A percentile compares a stretch with the other conserved stretches of the same genome.
Conservation (phyloP, 768 basidiomycete genomes). For the Naganishia vishniacii region DNA sequence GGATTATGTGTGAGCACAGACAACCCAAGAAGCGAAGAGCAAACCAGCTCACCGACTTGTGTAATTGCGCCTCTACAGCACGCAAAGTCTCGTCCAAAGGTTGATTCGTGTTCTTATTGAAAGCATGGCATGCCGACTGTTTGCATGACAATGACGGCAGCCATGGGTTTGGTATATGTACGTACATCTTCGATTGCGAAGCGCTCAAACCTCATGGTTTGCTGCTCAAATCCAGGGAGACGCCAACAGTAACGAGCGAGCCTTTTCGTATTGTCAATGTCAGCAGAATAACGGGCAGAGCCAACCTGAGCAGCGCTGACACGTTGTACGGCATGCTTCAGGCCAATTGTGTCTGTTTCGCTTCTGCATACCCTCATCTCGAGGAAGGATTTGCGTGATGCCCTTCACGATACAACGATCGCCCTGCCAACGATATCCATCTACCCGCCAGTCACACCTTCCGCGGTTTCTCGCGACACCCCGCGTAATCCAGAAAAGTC, state of each 20-base stretch:
- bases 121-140: constrained; percentile 21
- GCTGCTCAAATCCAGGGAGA: constrained; percentile 21
- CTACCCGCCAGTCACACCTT: not conserved
- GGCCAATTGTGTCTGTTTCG: constrained; percentile 16
- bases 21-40: not conserved
- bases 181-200: not conserved
- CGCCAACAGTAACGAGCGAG: constrained; percentile 17
- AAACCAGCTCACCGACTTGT: not conserved
- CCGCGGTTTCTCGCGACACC: not conserved
- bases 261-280: constrained; percentile 16
- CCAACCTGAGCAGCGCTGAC: not conserved
- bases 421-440: not conserved
- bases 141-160: not conserved
- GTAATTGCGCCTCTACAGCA: too few relatives aligned
- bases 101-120: constrained; percentile 18
- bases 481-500: not conserved
- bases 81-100: constrained; percentile 13
- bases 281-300: not conserved
- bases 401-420: not conserved
- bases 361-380: constrained; percentile 18
- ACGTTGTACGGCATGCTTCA: not conserved
- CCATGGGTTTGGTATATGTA: constrained; percentile 18
- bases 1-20: not conserved
- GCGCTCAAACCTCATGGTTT: not conserved
- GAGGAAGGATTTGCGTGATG: constrained; percentile 7